Conservation (phyloP, 768 basidiomycete genomes). For the Lentinula sp. region DNA sequence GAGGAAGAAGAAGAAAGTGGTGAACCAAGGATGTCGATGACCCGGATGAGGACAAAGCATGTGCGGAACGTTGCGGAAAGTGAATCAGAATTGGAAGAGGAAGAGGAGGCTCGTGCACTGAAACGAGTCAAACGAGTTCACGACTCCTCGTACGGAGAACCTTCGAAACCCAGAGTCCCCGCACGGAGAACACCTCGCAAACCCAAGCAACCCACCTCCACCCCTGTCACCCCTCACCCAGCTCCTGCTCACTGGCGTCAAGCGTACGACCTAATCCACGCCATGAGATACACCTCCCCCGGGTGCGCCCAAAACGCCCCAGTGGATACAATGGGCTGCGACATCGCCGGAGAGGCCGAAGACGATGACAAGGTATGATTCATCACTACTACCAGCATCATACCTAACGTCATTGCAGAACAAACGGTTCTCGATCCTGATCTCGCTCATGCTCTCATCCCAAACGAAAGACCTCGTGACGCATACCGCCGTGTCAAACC, state of each 20-base stretch:
- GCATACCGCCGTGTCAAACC: conserved; percentile 67
- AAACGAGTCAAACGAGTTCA: not conserved
- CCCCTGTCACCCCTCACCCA: conserved; percentile 57
- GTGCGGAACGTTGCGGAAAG: not conserved
- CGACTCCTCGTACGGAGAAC: not conserved
- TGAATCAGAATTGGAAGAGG: not conserved
- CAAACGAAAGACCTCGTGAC: conserved; percentile 95
- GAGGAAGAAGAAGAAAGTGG: too few relatives aligned
- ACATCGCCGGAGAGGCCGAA: conserved; percentile 50
- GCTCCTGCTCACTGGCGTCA: conserved; percentile 64
- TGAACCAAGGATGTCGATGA: too few relatives aligned
- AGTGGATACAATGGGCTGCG: conserved; percentile 91
- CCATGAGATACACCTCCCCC: conserved; percentile 63
- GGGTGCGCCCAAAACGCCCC: conserved; percentile 44
- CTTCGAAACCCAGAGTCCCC: conserved; percentile 11
- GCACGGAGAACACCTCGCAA: conserved; percentile 42
- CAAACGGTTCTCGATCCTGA: conserved; percentile 74
- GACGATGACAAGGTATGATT: conserved; percentile 46
- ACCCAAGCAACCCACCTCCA: conserved; percentile 46
- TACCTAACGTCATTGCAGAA: conserved; percentile 39
- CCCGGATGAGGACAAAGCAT: not conserved
- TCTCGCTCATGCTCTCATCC: conserved; percentile 92
- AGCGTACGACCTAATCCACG: conserved; percentile 64
- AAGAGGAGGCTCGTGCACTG: not conserved
- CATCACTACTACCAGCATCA: not conserved